These are phyloP conservation scores for Pseudonitzschia multiseries DNA, from an alignment of 108 stramenopile genomes.

Conservation along the genomic window DNA sequence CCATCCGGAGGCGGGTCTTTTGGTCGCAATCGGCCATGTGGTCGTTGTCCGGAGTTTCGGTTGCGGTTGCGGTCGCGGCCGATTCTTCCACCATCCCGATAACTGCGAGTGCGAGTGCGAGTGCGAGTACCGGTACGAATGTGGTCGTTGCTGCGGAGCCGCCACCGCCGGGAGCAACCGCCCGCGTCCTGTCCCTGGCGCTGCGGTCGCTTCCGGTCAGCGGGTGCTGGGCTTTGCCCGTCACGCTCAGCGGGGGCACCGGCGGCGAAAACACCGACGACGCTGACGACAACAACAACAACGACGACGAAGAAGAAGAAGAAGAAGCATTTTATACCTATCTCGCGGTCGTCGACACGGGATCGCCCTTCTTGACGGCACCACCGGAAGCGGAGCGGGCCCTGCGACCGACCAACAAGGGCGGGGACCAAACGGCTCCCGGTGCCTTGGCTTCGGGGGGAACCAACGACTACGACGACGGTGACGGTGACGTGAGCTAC, in stretches of 20 bases:
- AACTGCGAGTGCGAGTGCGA: no score
- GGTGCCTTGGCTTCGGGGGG: not conserved
- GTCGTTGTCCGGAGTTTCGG: no score
- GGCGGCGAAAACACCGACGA: not conserved
- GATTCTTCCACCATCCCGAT: no score
- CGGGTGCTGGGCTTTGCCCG: constrained; percentile 18
- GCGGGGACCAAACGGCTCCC: not conserved
- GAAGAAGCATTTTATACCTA: constrained; percentile 8
- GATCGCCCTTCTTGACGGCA: constrained; percentile 62
- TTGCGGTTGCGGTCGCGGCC: no score
- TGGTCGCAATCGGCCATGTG: no score
- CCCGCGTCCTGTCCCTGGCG: constrained; percentile 5
- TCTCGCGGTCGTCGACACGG: constrained; percentile 61
- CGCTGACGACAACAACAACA: not conserved
- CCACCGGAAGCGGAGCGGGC: constrained; percentile 15
- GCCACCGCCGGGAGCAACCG: no score
- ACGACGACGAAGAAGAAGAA: not conserved
- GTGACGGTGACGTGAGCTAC: constrained; percentile 1
- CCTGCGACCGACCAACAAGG: not conserved
- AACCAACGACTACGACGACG: constrained; percentile 1
- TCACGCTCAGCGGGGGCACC: not conserved
- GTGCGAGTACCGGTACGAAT: no score
- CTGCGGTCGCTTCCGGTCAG: constrained; percentile 25
- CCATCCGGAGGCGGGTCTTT: no score
- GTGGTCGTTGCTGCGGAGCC: not conserved